A percentile compares a stretch with the other conserved stretches of the same genome.
Conservation (phyloP, 371 early-diverging fungal species). For the Syncephalastrum sp. region DNA sequence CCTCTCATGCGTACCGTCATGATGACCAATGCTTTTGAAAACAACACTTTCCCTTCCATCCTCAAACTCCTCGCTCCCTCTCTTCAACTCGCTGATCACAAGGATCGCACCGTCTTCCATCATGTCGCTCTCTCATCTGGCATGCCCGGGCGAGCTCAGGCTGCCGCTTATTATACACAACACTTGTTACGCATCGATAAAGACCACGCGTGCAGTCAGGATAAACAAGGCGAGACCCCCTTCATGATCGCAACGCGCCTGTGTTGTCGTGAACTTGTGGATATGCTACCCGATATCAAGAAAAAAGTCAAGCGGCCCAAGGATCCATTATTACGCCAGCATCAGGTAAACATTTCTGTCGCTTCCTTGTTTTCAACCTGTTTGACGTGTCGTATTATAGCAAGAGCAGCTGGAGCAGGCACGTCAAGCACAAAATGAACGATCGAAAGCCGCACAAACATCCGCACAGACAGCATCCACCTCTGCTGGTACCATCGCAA, state of each 20-base stretch:
- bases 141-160: conserved; percentile 59
- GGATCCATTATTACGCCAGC: too few species aligned
- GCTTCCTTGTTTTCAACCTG: too few species aligned
- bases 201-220: conserved; percentile 40
- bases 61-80: conserved; percentile 69
- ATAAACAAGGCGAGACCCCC: conserved; percentile 88
- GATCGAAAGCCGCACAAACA: neutral
- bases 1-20: conserved; percentile 84
- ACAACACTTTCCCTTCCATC: conserved; percentile 71
- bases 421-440: too few species aligned
- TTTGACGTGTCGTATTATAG: too few species aligned
- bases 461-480: conserved; percentile 3
- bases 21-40: conserved; percentile 84
- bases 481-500: conserved; percentile 12
- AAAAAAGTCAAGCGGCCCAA: conserved; percentile 50
- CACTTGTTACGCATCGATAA: conserved; percentile 66
- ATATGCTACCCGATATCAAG: conserved; percentile 60
- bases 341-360: too few species aligned
- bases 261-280: conserved; percentile 64
- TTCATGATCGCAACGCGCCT: conserved; percentile 83
- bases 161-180: conserved; percentile 77
- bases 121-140: conserved; percentile 76
- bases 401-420: too few species aligned
- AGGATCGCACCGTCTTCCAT: conserved; percentile 80
- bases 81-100: conserved; percentile 65